Evolutionary conservation across 352 stramenopile genomes (phyloP).

Genomic region (Pythium periplocum): DNA sequence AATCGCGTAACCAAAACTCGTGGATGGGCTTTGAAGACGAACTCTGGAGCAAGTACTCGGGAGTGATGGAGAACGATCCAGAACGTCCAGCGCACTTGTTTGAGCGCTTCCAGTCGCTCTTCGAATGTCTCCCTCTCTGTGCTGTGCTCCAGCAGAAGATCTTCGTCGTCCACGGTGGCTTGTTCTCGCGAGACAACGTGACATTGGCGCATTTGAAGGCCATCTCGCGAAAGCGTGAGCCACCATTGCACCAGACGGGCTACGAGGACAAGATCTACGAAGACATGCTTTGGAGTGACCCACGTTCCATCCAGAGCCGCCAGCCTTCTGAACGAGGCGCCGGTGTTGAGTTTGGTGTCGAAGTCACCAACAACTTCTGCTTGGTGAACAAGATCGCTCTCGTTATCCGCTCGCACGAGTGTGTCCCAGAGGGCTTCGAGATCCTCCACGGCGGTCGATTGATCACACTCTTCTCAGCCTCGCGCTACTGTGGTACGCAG

Average conservation of each 20-base stretch:
- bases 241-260: constrained; percentile 78
- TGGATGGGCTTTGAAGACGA: constrained; percentile 93
- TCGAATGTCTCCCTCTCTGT: constrained; percentile 87
- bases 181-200: constrained; percentile 91
- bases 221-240: constrained; percentile 90
- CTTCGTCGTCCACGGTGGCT: constrained; percentile 92
- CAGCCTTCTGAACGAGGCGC: constrained; percentile 85
- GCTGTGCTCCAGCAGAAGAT: constrained; percentile 89
- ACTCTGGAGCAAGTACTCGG: constrained; percentile 81
- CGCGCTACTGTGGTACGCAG: constrained; percentile 89
- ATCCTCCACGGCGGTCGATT: constrained; percentile 84
- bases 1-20: constrained; percentile 92
- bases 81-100: constrained; percentile 51
- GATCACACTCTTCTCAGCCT: constrained; percentile 92
- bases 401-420: constrained; percentile 93
- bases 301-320: constrained; percentile 64
- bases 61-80: constrained; percentile 44
- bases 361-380: constrained; percentile 93
- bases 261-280: constrained; percentile 94
- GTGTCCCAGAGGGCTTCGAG: constrained; percentile 89
- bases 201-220: constrained; percentile 87
- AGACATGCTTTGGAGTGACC: constrained; percentile 92
- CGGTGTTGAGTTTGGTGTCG: constrained; percentile 90
- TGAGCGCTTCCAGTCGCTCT: constrained; percentile 74
- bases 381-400: constrained; percentile 90